Percentiles rank a stretch among this genome's conserved stretches.
Conservation (phyloP, 73 alveolate genomes). For the Paramecium octaurelia region DNA sequence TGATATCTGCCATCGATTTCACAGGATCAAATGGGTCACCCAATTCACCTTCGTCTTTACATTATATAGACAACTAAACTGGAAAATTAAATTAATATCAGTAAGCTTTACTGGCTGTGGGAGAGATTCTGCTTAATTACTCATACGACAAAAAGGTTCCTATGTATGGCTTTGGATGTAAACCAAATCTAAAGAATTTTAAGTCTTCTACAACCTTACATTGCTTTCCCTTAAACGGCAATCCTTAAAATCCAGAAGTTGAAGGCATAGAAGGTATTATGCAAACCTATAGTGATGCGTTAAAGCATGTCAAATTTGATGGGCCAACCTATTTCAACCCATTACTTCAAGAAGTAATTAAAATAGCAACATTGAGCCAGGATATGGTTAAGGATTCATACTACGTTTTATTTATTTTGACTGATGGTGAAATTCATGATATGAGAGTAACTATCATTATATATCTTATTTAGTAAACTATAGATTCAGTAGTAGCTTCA, state of each 20-base stretch:
- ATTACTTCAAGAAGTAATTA: conserved; percentile 59
- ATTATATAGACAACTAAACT: conserved; percentile 63
- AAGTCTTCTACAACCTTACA: conserved; percentile 60
- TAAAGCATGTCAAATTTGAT: conserved; percentile 62
- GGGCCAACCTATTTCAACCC: conserved; percentile 89
- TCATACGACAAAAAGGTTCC: conserved; percentile 80
- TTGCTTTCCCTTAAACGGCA: conserved; percentile 76
- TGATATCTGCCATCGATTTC: conserved; percentile 80
- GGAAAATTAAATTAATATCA: conserved; percentile 70
- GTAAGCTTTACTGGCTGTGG: conserved; percentile 75
- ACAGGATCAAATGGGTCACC: conserved; percentile 83
- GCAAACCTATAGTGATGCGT: conserved; percentile 67
- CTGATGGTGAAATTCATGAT: conserved; percentile 97
- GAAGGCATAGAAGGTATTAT: conserved; percentile 73
- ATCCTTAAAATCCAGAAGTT: conserved; percentile 64
- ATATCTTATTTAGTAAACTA: neutral
- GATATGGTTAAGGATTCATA: conserved; percentile 64
- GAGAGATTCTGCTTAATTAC: conserved; percentile 75
- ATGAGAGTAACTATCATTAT: conserved; percentile 66
- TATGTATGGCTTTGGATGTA: conserved; percentile 85
- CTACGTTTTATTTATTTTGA: conserved; percentile 83
- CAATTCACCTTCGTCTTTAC: conserved; percentile 61
- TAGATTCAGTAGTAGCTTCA: conserved; percentile 70
- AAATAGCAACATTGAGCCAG: conserved; percentile 59
- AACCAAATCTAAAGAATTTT: conserved; percentile 55